A percentile compares a stretch with the other conserved stretches of the same genome.
Evolutionary conservation across 1,139 yeast genomes (phyloP).

Genomic region (Hansenula sp.): DNA sequence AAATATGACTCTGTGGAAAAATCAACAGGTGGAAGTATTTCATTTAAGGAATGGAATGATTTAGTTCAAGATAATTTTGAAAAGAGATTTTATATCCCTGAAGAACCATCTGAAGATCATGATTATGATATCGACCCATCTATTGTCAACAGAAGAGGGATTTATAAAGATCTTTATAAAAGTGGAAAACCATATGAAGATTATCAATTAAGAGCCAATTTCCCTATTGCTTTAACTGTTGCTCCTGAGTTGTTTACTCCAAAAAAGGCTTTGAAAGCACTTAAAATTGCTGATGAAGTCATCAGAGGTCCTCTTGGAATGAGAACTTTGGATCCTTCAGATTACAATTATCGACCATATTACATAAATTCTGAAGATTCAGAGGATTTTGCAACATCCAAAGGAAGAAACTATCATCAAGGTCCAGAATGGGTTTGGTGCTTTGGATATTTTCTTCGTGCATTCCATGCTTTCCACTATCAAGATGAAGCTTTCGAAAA

Average conservation of each 20-base stretch:
- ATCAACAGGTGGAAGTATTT: constrained; percentile 52
- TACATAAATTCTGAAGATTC: constrained; percentile 78
- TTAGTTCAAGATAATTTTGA: constrained; percentile 73
- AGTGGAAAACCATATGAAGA: constrained; percentile 90
- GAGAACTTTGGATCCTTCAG: constrained; percentile 89
- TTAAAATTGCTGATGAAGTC: constrained; percentile 63
- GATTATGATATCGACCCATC: constrained; percentile 56
- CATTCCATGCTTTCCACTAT: constrained; percentile 54
- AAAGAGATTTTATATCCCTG: constrained; percentile 70
- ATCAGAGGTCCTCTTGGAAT: constrained; percentile 90
- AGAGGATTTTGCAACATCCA: constrained; percentile 85
- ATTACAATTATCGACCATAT: constrained; percentile 86
- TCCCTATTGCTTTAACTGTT: constrained; percentile 85
- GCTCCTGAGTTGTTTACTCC: constrained; percentile 87
- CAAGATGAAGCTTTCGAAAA: constrained; percentile 26
- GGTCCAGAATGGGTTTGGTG: constrained; percentile 99
- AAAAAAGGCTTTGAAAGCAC: constrained; percentile 55
- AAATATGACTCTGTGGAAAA: constrained; percentile 49
- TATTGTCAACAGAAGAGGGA: constrained; percentile 84
- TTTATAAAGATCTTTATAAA: constrained; percentile 79
- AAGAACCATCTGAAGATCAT: constrained; percentile 48
- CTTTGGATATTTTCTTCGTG: constrained; percentile 81
- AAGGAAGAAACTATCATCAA: constrained; percentile 95
- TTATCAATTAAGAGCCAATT: constrained; percentile 89
- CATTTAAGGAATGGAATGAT: constrained; percentile 64